Evolutionary conservation across 1,284 basidiomycete species (phyloP), one percentile per base, ranked within the genome.

Genomic region (Lignosus rhinocerotis): DNA sequence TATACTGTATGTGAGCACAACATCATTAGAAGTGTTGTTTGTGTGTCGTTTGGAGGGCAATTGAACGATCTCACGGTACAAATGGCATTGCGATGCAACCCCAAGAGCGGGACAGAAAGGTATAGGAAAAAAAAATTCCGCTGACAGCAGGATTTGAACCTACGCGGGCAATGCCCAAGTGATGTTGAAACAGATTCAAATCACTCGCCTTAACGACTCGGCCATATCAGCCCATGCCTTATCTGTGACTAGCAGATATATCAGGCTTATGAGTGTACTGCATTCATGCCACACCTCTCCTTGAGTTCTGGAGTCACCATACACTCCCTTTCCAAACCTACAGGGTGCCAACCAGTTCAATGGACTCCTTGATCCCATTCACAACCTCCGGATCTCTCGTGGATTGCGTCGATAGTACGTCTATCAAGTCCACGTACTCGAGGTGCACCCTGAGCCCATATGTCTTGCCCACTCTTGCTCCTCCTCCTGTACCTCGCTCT

Each of bases 321-420:
- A 41, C 47, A 7, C 32, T 12, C 33, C 33, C 44, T 19, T n/a
- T 36, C 51, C 43, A 44, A 31, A 51, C 55, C 55, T 33, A 44
- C 39, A 48, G 56, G 58, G 52, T 52, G 48, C 54, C 51, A 31
- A 16, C 43, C 50, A 55, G 31, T 51, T 42, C 58, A 60, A 96
- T 96, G 93, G 94, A 96, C 79, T 94, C 93, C 56, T 79, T 96
- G 67, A 96, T 96, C 69, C 94, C 94, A 52, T 98, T 97, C 77
- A 98, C 95, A 63, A 98, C 95, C 19, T 96, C 94, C 51, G 95
- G 95, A 68, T 94, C 94, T 65, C 85, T 98, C 63, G 92, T 97
- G 75, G 95, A 97, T 83, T 94, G 93, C 75, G 96, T 98, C 78
- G 95, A 98, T 87, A 96, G 95, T 98, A 87, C 87, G 94, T 94